Base-by-base conservation (phyloP, 306 rosid species). In the Carpinus viminea region DNA sequence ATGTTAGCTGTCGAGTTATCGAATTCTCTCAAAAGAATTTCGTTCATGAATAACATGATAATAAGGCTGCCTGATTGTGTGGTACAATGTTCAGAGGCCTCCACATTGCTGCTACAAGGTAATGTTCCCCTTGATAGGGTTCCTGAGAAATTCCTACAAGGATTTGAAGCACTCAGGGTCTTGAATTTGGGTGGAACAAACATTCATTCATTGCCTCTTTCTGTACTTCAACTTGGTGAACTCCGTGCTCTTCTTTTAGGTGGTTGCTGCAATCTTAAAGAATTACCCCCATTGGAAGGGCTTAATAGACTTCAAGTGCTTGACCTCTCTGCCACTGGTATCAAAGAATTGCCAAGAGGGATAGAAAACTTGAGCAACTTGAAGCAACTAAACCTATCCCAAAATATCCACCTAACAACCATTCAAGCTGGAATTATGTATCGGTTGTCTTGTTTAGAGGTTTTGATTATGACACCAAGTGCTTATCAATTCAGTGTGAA, bases 391-490 rank as follows among this genome's bases (percentile, higher is more conserved):
- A 41, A 62, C 45, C 53, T 79, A 13, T 79, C 78, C 69, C 47
- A 36, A 13, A 79, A 73, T 36, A 57, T 47, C 12, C 8, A 51
- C 31, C 78, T 79, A 10, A 41, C 73, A 18, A 61, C 21, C 28
- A 50, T 79, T 51, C 57, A 11, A 60, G 31, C 55, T 4, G 74
- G 68, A 41, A 41, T 64, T 8, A 71, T 79, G 36, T 73, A 74
- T 13, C 73, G 31, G 46, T 79, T 57, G 82, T 28, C 78, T 62
- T 21, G 36, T 64, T 65, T 79, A 21, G 82, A 79, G 78, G 46
- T 64, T 38, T 50, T 79, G 38, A 66, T 73, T 20, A 73, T 73
- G 38, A 51, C 76, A 28, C 61, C 17, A 51, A 71, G 76, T 48
- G 52, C 52, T 8, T 78, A 57, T 20, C 1, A 1, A 2, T 72